Evolutionary conservation across 2,329 filamentous ascomycete genomes (phyloP), one percentile per base, ranked within the genome.

Genomic region (Aspergillus versicolor): DNA sequence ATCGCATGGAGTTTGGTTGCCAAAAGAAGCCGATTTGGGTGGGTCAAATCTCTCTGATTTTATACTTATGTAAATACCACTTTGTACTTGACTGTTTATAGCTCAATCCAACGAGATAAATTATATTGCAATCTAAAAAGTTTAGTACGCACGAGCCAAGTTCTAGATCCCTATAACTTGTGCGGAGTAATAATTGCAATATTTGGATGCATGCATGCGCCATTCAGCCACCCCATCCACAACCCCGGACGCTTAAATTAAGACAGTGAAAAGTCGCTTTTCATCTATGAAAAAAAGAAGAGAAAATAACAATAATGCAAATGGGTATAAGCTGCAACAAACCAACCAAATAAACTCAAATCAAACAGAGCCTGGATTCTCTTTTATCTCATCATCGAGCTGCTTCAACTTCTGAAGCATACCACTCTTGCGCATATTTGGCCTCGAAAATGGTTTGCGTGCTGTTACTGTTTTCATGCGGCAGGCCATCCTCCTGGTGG

Each of bases 361-460:
- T 38, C 19, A 51, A 21, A 41, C 43, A 12, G 17, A 45, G 21
- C 13, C 37, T 11, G 27, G 19, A 21, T 49, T 19, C 8, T 17
- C n/a, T 7, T 27, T 42, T 41, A 52, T 56, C 27, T 38, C 54
- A 37, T 52, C 43, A 21, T 47, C 48, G n/a, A 51, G 34, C 37
- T 52, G 49, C 42, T 48, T 47, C 42, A 62, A 24, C 21, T 40
- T 52, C 42, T 56, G 37, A 12, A 60, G 50, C 12, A 65, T 57
- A 34, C 59, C 43, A n/a, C 69, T 71, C 48, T 70, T 75, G 37
- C 63, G 62, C 34, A 30, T 17, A 12, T 32, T 45, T 19, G 61
- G 70, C 19, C 70, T 70, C 17, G 70, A 62, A 53, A 74, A 65
- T 17, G 59, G 63, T 12, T 71, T 63, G 6, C 62, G 52, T 6